Percentiles rank a stretch among this genome's conserved stretches.
phyloP scores from a whole-genome alignment of 345 rosid genomes.

The Erodium maritimum region DNA sequence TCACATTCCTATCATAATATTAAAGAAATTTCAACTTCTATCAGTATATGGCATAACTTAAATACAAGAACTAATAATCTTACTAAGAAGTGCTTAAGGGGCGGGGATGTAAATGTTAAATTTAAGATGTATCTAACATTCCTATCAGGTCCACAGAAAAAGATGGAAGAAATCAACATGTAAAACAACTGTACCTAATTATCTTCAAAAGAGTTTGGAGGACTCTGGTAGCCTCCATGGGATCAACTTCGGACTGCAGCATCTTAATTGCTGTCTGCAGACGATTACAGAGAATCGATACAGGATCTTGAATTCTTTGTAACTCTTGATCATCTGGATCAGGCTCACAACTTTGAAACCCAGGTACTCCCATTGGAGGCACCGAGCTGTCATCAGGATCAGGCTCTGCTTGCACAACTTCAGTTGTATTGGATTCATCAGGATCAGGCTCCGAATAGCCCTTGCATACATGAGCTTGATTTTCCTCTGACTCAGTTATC shows the following conservation, averaged over 20 bases:
- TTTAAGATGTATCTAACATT: no score
- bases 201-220: slow-evolving; percentile 61
- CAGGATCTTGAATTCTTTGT: slow-evolving; percentile 68
- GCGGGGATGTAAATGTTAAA: no score
- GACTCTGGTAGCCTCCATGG: slow-evolving; percentile 31
- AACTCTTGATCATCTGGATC: slow-evolving; percentile 72
- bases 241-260: slow-evolving; percentile 42
- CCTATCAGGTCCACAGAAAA: no score
- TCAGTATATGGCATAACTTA: not conserved
- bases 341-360: slow-evolving; percentile 48
- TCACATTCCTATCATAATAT: slow-evolving; percentile 49
- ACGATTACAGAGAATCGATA: slow-evolving; percentile 40
- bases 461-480: slow-evolving; percentile 9
- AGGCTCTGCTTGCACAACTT: slow-evolving; percentile 17
- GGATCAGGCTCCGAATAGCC: slow-evolving; percentile 14
- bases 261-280: slow-evolving; percentile 52
- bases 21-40: not conserved
- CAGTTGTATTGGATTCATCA: slow-evolving; percentile 17
- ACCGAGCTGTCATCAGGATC: slow-evolving; percentile 24
- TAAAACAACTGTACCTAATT: slow-evolving; percentile 38
- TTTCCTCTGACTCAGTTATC: slow-evolving; percentile 11
- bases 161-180: not conserved
- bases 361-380: slow-evolving; percentile 17
- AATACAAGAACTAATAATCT: slow-evolving; percentile 2
- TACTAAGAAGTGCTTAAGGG: not conserved